Percentiles rank a stretch among this genome's conserved stretches.
These are phyloP conservation scores for Neurospora sp. DNA, from an alignment of 495 filamentous ascomycete species.

Conservation along the genomic window DNA sequence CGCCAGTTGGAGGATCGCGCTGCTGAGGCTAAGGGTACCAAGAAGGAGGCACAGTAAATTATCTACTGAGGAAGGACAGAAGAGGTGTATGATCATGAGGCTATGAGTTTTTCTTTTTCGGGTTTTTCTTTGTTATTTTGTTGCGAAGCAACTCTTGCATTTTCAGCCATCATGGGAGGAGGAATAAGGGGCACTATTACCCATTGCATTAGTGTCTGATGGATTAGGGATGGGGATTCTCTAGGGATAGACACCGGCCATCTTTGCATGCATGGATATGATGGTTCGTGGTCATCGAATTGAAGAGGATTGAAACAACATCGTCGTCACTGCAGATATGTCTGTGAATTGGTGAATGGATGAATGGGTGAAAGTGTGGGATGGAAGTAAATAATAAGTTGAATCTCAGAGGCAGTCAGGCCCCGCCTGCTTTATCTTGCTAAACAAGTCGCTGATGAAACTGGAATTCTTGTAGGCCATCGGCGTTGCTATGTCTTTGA, in stretches of 20 bases:
- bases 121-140: not conserved
- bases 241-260: not conserved
- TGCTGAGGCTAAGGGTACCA: slow-evolving; percentile 20
- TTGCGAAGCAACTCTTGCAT: not conserved
- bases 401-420: not conserved
- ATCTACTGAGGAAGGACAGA: too few relatives aligned
- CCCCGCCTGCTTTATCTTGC: not conserved
- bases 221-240: not conserved
- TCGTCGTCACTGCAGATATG: not conserved
- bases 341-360: not conserved
- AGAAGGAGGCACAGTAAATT: slow-evolving; percentile 38
- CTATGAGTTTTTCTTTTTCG: not conserved
- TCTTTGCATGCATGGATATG: not conserved
- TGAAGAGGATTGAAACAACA: not conserved
- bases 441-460: not conserved
- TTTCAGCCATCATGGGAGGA: not conserved
- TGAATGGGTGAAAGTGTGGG: not conserved
- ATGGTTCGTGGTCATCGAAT: not conserved
- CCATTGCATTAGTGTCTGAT: not conserved
- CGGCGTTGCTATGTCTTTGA: not conserved
- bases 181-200: not conserved
- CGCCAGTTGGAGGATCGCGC: slow-evolving; percentile 34
- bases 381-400: not conserved
- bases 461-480: not conserved
- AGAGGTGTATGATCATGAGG: not conserved